phyloP scores from a whole-genome alignment of 305 asterid species.

The Fraxinus sp. region DNA sequence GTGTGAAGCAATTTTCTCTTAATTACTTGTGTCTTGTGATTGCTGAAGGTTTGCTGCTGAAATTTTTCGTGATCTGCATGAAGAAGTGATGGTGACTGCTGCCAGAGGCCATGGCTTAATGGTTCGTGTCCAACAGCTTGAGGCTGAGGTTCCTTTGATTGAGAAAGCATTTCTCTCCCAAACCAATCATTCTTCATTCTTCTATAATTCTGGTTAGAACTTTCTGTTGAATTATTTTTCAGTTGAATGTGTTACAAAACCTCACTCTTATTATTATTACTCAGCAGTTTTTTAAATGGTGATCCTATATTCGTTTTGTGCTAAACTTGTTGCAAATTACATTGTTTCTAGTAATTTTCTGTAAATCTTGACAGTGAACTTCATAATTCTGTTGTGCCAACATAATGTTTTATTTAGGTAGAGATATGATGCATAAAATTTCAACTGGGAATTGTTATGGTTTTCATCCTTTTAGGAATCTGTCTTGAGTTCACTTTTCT shows the following conservation, averaged over 20 bases:
- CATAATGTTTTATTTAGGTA: background rate
- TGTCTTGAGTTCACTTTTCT: background rate
- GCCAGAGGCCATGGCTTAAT: constrained; percentile 84
- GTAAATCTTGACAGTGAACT: background rate
- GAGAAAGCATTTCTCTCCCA: constrained; percentile 87
- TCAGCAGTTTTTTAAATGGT: background rate
- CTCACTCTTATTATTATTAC: background rate
- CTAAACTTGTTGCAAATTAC: background rate
- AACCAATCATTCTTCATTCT: constrained; percentile 76
- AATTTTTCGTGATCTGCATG: constrained; percentile 86
- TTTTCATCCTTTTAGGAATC: constrained; percentile 9
- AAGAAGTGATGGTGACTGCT: constrained; percentile 86
- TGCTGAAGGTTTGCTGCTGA: constrained; percentile 91
- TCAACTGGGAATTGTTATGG: background rate
- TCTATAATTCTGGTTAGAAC: constrained; percentile 62
- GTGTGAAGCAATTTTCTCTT: background rate
- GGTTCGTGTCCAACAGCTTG: constrained; percentile 85
- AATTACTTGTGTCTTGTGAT: constrained; percentile 26
- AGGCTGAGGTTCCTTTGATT: constrained; percentile 68
- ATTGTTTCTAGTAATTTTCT: background rate
- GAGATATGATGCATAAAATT: background rate
- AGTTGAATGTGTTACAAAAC: constrained; percentile 16
- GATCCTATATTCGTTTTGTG: constrained; percentile 5
- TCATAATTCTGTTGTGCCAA: background rate
- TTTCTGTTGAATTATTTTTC: constrained; percentile 8